A percentile compares a stretch with the other conserved stretches of the same genome.
phyloP scores from a whole-genome alignment of 2,329 filamentous ascomycete genomes.

The Aspergillus spinulosporus region DNA sequence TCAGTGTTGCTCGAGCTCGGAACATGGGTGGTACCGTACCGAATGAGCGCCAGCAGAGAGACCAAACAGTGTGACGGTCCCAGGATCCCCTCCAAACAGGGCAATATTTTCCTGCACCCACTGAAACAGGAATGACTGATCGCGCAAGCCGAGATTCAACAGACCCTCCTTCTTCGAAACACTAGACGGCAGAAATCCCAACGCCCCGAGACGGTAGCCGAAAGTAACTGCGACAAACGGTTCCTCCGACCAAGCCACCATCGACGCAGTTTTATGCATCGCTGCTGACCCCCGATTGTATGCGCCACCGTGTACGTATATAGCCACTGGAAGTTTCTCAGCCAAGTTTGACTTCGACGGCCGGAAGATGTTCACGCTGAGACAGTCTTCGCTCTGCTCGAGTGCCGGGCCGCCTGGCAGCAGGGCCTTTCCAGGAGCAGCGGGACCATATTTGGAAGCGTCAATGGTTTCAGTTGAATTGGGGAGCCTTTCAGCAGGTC shows the following conservation, averaged over 20 bases:
- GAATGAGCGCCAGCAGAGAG: slow-evolving; percentile 17
- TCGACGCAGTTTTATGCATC: slow-evolving; percentile 60
- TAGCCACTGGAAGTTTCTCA: slow-evolving; percentile 39
- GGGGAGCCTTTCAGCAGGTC: slow-evolving; percentile 30
- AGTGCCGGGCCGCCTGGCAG: neutral
- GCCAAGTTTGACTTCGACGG: slow-evolving; percentile 21
- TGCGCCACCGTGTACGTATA: slow-evolving; percentile 46
- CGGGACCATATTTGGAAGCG: slow-evolving; percentile 11
- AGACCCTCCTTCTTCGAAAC: slow-evolving; percentile 7
- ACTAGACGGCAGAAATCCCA: slow-evolving; percentile 58
- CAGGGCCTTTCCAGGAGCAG: slow-evolving; percentile 29
- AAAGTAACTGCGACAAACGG: slow-evolving; percentile 49
- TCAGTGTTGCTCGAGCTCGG: neutral
- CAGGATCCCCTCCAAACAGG: slow-evolving; percentile 11
- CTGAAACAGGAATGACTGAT: slow-evolving; percentile 39
- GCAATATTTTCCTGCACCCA: slow-evolving; percentile 16
- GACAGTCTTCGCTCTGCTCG: slow-evolving; percentile 43
- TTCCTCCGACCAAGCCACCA: slow-evolving; percentile 56
- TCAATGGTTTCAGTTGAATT: slow-evolving; percentile 4
- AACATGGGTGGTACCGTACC: slow-evolving; percentile 17
- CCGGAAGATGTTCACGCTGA: slow-evolving; percentile 45
- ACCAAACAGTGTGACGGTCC: slow-evolving; percentile 13
- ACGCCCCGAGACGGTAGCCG: slow-evolving; percentile 48
- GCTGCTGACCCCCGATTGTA: slow-evolving; percentile 33
- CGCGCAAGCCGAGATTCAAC: slow-evolving; percentile 20